Percentiles rank a stretch among this genome's conserved stretches.
Evolutionary conservation across 2,329 filamentous ascomycete genomes (phyloP).

Genomic region (Xylaria hypoxylon): DNA sequence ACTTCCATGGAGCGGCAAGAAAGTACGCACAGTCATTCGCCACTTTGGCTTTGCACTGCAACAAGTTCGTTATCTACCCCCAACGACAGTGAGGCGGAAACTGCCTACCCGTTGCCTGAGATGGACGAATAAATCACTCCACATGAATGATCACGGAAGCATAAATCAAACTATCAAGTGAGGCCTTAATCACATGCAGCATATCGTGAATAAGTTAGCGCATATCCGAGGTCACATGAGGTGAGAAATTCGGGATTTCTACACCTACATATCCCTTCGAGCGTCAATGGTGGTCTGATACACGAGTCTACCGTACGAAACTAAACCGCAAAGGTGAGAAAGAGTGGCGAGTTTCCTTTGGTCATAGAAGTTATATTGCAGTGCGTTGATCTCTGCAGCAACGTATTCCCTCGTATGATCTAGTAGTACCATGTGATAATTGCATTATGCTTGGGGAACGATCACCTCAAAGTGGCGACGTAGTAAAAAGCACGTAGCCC

Average conservation of each 20-base stretch:
- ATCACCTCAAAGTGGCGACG: slow-evolving; percentile 1
- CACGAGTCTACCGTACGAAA: neutral
- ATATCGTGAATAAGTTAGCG: neutral
- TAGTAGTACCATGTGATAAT: slow-evolving; percentile 10
- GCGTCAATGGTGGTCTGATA: slow-evolving; percentile 14
- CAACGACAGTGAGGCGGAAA: neutral
- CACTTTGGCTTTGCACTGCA: neutral
- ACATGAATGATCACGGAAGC: neutral
- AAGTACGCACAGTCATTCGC: neutral
- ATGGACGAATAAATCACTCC: neutral
- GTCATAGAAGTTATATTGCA: slow-evolving; percentile 12
- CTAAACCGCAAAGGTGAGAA: neutral
- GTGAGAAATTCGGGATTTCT: slow-evolving; percentile 2
- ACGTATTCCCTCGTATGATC: slow-evolving; percentile 22
- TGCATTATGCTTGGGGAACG: slow-evolving; percentile 14
- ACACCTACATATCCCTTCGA: neutral
- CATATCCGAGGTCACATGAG: slow-evolving; percentile 9
- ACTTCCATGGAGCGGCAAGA: neutral
- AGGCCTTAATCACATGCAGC: neutral
- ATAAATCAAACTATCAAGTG: neutral
- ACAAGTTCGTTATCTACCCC: neutral
- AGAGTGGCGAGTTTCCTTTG: slow-evolving; percentile 22
- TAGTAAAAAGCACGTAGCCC: slow-evolving; percentile 5
- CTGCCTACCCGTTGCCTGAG: neutral
- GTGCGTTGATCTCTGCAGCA: slow-evolving; percentile 7